These are phyloP conservation scores for Acanthamoeba healyi DNA, from an alignment of 208 protist species.

Conservation along the genomic window DNA sequence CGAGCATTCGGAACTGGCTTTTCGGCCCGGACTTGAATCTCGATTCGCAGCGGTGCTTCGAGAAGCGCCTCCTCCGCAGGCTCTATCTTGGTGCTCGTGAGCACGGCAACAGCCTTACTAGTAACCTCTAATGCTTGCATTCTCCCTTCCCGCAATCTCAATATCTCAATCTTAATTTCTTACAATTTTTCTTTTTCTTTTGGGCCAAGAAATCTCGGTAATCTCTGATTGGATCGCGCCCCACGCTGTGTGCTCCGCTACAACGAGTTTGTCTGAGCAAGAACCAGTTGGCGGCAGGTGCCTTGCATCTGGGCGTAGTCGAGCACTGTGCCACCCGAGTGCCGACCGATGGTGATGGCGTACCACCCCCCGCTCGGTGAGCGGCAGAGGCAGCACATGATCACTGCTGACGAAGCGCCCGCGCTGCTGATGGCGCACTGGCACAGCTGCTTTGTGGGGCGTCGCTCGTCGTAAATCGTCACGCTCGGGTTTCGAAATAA, in stretches of 20 bases:
- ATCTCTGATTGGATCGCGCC: too few relatives aligned
- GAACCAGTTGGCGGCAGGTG: not conserved
- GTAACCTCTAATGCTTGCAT: too few relatives aligned
- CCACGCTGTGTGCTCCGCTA: too few relatives aligned
- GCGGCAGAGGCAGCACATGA: slow-evolving; percentile 21
- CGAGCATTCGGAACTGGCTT: not conserved
- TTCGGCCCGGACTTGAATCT: not conserved
- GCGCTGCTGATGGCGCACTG: not conserved
- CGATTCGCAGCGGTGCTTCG: not conserved
- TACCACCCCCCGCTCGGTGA: not conserved
- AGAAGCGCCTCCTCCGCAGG: not conserved
- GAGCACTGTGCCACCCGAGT: not conserved
- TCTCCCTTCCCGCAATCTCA: too few relatives aligned
- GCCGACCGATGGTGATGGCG: not conserved
- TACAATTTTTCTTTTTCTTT: too few relatives aligned
- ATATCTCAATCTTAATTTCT: too few relatives aligned
- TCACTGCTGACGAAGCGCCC: slow-evolving; percentile 8
- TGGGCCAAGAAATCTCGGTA: too few relatives aligned
- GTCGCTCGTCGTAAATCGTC: not conserved
- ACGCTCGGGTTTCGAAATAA: not conserved
- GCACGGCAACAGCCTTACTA: not conserved
- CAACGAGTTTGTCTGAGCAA: too few relatives aligned
- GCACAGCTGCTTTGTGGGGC: not conserved
- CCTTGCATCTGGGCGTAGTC: not conserved
- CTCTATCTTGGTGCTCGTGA: not conserved